A percentile compares a stretch with the other conserved stretches of the same genome.
These are phyloP conservation scores for Tylopilus sp. DNA, from an alignment of 1,284 basidiomycete species.

Conservation along the genomic window DNA sequence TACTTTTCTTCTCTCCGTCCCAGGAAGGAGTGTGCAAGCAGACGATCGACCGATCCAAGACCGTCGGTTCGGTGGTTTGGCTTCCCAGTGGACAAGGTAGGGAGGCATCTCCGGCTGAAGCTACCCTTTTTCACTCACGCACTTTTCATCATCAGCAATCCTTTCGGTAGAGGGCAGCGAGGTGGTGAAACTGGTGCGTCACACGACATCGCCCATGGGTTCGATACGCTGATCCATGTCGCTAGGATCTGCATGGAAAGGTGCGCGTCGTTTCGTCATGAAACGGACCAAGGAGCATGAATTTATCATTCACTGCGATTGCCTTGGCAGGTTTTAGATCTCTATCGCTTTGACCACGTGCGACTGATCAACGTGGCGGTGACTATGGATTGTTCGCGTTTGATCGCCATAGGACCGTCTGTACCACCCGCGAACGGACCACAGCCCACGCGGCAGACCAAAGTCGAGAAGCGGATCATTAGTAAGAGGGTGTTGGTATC, in stretches of 20 bases:
- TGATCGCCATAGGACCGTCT: constrained; percentile 68
- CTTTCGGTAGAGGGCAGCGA: constrained; percentile 50
- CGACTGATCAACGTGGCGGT: constrained; percentile 73
- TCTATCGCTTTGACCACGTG: constrained; percentile 63
- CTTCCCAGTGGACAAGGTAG: constrained; percentile 62
- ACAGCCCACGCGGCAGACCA: constrained; percentile 62
- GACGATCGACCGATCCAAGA: constrained; percentile 60
- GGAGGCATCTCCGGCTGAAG: background rate
- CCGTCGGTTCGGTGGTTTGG: constrained; percentile 68
- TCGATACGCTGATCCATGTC: constrained; percentile 3
- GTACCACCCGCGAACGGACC: constrained; percentile 56
- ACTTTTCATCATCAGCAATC: constrained; percentile 12
- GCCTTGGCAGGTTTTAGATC: constrained; percentile 40
- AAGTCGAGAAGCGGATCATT: constrained; percentile 71
- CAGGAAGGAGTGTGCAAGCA: constrained; percentile 69
- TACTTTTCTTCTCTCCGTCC: background rate
- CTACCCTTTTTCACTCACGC: constrained; percentile 33
- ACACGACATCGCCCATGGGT: background rate
- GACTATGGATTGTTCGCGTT: constrained; percentile 57
- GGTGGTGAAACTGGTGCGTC: constrained; percentile 48
- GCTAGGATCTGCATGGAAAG: constrained; percentile 55
- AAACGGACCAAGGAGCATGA: background rate
- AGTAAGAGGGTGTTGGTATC: constrained; percentile 41
- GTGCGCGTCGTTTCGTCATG: constrained; percentile 1
- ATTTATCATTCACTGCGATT: background rate